Percentiles rank a stretch among this genome's conserved stretches.
phyloP scores from a whole-genome alignment of 768 basidiomycete genomes.

The Mycena galericulata region DNA sequence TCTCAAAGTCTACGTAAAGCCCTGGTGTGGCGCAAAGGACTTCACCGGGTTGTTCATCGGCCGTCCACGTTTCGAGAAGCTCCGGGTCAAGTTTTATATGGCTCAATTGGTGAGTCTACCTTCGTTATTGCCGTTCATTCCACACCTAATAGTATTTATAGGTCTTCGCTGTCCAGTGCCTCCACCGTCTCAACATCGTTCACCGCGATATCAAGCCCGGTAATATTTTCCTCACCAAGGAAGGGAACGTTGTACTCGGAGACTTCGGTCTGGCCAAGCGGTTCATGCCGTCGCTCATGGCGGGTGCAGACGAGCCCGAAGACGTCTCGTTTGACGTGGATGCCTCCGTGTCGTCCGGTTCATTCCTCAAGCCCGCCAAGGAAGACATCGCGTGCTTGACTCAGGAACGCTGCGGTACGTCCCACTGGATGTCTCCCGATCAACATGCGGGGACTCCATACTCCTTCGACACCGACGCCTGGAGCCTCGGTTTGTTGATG shows the following conservation, averaged over 20 bases:
- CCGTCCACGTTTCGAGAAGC: background rate
- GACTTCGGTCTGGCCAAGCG: slow-evolving; percentile 6
- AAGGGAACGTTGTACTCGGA: slow-evolving; percentile 10
- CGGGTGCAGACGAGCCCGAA: too few relatives aligned
- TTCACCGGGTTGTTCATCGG: background rate
- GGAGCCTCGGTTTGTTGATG: slow-evolving; percentile 8
- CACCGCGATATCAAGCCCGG: slow-evolving; percentile 17
- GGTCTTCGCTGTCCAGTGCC: slow-evolving; percentile 12
- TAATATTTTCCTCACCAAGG: slow-evolving; percentile 6
- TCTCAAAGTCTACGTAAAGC: background rate
- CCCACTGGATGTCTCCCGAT: slow-evolving; percentile 14
- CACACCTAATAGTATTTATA: background rate
- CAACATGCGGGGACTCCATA: slow-evolving; percentile 6
- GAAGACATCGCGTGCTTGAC: background rate
- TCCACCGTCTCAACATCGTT: background rate
- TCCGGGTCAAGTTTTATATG: background rate
- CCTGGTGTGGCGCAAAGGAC: slow-evolving; percentile 15
- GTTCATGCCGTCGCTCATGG: background rate
- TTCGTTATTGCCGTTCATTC: background rate
- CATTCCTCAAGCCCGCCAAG: background rate
- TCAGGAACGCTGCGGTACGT: background rate
- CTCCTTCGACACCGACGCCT: slow-evolving; percentile 2
- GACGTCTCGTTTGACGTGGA: slow-evolving; percentile 3
- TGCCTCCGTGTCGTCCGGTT: background rate
- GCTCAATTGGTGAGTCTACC: background rate